These are phyloP conservation scores for Cordia subcordata DNA, from an alignment of 257 asterid genomes.

Conservation along the genomic window DNA sequence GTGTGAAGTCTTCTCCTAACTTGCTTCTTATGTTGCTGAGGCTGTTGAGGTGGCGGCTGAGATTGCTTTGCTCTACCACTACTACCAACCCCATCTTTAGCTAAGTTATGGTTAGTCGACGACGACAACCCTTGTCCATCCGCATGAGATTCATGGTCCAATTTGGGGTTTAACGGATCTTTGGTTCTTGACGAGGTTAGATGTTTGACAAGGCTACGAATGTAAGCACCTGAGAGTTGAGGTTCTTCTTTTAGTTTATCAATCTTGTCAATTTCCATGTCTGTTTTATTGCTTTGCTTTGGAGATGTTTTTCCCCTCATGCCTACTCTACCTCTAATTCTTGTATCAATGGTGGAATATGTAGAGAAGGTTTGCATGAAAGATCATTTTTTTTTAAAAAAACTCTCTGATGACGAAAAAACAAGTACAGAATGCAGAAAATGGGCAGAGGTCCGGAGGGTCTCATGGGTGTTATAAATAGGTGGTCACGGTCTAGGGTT, in stretches of 20 bases:
- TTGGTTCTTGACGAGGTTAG: slow-evolving; percentile 76
- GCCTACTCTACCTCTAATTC: slow-evolving; percentile 9
- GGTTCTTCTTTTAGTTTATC: slow-evolving; percentile 55
- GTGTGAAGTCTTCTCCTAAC: slow-evolving; percentile 89
- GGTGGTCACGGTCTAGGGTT: slow-evolving; percentile 49
- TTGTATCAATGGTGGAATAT: slow-evolving; percentile 20
- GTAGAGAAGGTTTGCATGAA: slow-evolving; percentile 26
- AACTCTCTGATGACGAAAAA: slow-evolving; percentile 47
- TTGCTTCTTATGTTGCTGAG: slow-evolving; percentile 57
- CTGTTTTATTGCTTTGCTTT: slow-evolving; percentile 44
- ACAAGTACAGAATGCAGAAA: slow-evolving; percentile 64
- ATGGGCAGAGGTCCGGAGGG: slow-evolving; percentile 50
- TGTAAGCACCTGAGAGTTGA: slow-evolving; percentile 87
- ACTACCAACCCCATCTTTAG: slow-evolving; percentile 20
- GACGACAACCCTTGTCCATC: slow-evolving; percentile 42
- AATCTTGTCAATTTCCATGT: slow-evolving; percentile 34
- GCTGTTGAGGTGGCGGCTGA: slow-evolving; percentile 15
- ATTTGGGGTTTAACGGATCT: slow-evolving; percentile 38
- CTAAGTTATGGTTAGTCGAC: slow-evolving; percentile 30
- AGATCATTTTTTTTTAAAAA: slow-evolving; percentile 23
- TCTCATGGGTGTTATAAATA: slow-evolving; percentile 74
- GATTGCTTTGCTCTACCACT: slow-evolving; percentile 21
- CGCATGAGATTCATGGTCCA: slow-evolving; percentile 28
- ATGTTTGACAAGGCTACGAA: slow-evolving; percentile 84
- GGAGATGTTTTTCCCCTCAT: slow-evolving; percentile 83